Base-by-base conservation (phyloP, 2,329 filamentous ascomycete species). In the Aspergillus ustus region DNA sequence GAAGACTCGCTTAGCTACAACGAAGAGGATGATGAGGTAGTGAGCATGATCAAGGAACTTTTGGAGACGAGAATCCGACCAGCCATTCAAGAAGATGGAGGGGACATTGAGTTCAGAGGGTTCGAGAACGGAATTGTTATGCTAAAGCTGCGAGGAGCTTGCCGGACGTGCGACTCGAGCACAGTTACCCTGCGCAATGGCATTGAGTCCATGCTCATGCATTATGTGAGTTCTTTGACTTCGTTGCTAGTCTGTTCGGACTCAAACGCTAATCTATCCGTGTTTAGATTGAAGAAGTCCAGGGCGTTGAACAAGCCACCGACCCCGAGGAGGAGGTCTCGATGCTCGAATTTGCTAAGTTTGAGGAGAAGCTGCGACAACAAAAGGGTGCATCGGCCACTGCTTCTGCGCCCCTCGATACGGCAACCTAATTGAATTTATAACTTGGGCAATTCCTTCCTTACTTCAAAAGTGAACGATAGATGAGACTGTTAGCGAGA, bases 161-260 rank as follows among this genome's bases (percentile, higher is more conserved):
- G 95, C 78, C 85, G 95, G 67, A 98, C 94, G 20, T 99, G 95
- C 77, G 95, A 98, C 77, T 96, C 92, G 50, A 97, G 93, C 76
- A 98, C 95, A 0, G 93, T 97, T 40, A 99, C 95, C 31, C 79
- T 99, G 68, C 97, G 96, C 84, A 98, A 96, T 75, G 95, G 95
- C 7, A 99, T 99, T 69, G 95, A 99, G 84, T 92, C 91, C 67
- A 98, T 99, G 95, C 78, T 98, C 75, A 97, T 97, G 92, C 92
- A 94, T 77, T 95, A 95, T 77, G 91, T 93, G 78, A 85, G 90
- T 87, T 50, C 40, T 19, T 57, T 57, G 45, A 57, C 49, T 22
- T 57, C 55, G 6, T 34, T 56, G 28, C 51, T 48, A 54, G n/a
- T 44, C 3, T 57, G 22, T 34, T 6, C 8, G 28, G 22, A 44